Conservation (phyloP, 2,329 filamentous ascomycete species). For the Pyrenophora tritici-repentis region DNA sequence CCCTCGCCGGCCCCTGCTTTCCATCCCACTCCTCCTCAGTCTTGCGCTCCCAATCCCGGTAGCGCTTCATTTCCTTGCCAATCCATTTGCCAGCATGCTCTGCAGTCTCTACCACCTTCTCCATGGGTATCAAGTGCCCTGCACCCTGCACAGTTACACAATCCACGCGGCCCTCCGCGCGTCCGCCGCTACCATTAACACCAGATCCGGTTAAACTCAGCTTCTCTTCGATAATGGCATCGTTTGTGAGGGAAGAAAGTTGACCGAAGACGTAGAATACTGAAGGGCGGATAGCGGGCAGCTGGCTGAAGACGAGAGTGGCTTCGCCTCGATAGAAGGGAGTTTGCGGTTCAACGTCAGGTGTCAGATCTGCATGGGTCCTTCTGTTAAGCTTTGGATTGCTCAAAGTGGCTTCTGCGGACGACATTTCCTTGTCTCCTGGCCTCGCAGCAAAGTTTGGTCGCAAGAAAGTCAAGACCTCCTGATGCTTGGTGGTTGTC, state of each 20-base stretch:
- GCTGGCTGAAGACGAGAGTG: conserved; percentile 58
- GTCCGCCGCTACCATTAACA: conserved; percentile 69
- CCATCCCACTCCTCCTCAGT: conserved; percentile 40
- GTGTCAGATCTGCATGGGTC: conserved; percentile 52
- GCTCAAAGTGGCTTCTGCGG: conserved; percentile 30
- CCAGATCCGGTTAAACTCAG: conserved; percentile 67
- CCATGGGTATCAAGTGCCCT: conserved; percentile 86
- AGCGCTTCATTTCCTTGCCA: conserved; percentile 45
- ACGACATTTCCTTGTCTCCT: conserved; percentile 53
- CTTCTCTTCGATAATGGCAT: conserved; percentile 61
- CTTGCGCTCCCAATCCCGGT: conserved; percentile 39
- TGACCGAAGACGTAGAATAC: conserved; percentile 68
- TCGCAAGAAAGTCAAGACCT: conserved; percentile 78
- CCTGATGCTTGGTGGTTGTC: conserved; percentile 83
- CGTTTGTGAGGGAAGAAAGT: conserved; percentile 60
- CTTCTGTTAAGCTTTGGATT: conserved; percentile 43
- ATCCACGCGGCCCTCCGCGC: conserved; percentile 67
- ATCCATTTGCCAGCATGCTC: conserved; percentile 52
- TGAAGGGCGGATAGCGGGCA: conserved; percentile 66
- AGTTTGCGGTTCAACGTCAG: conserved; percentile 40
- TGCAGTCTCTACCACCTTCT: conserved; percentile 71
- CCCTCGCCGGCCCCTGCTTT: conserved; percentile 38
- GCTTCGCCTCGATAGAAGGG: conserved; percentile 73
- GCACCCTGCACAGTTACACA: conserved; percentile 66
- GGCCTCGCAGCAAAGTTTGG: conserved; percentile 58